Conservation (phyloP, 306 rosid genomes). For the Pueraria montana region DNA sequence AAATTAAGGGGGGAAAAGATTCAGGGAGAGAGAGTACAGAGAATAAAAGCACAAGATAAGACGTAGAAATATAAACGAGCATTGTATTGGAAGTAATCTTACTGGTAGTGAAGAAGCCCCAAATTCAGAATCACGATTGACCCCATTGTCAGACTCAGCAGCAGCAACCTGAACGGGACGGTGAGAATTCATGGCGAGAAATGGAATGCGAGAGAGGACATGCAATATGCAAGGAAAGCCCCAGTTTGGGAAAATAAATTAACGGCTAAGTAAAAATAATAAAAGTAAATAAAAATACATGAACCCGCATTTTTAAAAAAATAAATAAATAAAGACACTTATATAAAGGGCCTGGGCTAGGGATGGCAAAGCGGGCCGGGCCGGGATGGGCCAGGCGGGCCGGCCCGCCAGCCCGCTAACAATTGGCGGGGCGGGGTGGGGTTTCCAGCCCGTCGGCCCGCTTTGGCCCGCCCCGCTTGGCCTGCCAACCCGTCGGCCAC, state of each 20-base stretch:
- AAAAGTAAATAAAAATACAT: too few relatives aligned
- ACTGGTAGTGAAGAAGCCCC: background rate
- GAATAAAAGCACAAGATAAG: background rate
- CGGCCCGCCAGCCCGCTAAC: too few relatives aligned
- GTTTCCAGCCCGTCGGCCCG: too few relatives aligned
- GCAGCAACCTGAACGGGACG: background rate
- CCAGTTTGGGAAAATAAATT: background rate
- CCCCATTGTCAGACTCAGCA: background rate
- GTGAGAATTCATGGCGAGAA: background rate
- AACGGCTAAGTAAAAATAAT: background rate
- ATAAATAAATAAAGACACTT: too few relatives aligned
- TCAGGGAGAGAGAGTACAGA: background rate
- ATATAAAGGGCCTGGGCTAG: too few relatives aligned
- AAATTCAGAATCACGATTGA: background rate
- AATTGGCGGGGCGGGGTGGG: too few relatives aligned
- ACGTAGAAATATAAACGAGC: background rate
- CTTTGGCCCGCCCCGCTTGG: too few relatives aligned
- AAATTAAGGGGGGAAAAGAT: background rate
- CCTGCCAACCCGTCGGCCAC: too few relatives aligned
- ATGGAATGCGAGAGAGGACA: background rate
- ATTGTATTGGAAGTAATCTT: background rate
- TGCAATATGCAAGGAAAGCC: background rate
- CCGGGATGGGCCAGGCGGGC: too few relatives aligned
- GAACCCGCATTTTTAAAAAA: too few relatives aligned
- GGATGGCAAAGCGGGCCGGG: too few relatives aligned